A percentile compares a stretch with the other conserved stretches of the same genome.
Conservation (phyloP, 768 basidiomycete genomes). For the Rhodotorula paludigena region DNA sequence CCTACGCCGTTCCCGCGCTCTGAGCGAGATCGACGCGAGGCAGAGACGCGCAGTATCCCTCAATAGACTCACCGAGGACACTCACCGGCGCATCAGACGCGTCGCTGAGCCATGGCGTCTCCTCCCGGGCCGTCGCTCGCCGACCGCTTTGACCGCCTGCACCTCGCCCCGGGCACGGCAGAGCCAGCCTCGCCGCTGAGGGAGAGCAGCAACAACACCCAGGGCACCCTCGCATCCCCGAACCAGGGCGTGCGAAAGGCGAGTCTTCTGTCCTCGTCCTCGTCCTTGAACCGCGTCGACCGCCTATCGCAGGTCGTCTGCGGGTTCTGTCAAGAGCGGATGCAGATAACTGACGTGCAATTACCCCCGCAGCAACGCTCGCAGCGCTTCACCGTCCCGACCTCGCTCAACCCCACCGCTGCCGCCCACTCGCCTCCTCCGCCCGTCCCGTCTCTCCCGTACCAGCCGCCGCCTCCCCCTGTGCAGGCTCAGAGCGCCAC, state of each 20-base stretch:
- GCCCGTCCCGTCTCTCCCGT: constrained; percentile 2
- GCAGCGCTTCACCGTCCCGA: constrained; percentile 39
- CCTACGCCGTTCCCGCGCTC: too few species aligned
- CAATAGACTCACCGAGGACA: too few species aligned
- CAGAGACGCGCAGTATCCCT: too few species aligned
- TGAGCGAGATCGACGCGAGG: too few species aligned
- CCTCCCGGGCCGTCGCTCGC: neutral
- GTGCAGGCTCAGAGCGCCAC: constrained; percentile 13
- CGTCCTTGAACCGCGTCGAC: neutral
- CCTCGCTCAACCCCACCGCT: neutral
- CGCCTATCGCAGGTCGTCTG: too few species aligned
- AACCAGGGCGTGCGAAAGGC: neutral
- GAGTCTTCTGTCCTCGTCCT: neutral
- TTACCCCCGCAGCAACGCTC: constrained; percentile 35
- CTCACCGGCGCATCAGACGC: too few species aligned
- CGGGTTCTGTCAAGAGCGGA: too few species aligned
- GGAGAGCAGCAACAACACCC: neutral
- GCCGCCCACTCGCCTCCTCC: neutral
- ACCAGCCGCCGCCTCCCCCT: constrained; percentile 19
- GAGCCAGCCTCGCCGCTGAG: neutral
- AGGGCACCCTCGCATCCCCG: neutral
- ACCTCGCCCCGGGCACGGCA: neutral
- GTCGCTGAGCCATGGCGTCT: neutral
- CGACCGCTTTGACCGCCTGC: neutral
- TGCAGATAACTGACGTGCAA: too few species aligned